Percentiles rank a stretch among this genome's conserved stretches.
Evolutionary conservation across 177 flowering plant genomes (phyloP).

Genomic region (Tripterygium wilfordii): DNA sequence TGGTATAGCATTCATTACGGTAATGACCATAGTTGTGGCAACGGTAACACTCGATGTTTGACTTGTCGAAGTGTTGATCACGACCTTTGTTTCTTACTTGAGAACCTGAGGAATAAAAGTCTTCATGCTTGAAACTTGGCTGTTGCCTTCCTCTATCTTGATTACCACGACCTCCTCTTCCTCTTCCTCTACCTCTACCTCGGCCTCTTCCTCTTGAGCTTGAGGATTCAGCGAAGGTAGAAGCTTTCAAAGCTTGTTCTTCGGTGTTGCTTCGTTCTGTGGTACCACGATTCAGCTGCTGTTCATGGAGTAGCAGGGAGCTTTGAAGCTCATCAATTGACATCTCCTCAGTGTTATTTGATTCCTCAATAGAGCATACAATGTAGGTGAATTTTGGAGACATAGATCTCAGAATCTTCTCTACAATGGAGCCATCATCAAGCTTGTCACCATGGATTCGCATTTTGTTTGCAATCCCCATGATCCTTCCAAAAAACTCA

Average conservation of each 20-base stretch:
- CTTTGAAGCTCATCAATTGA: constrained; percentile 16
- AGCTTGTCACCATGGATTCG: constrained; percentile 6
- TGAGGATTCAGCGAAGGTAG: no score
- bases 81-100: neutral
- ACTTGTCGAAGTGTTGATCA: constrained; percentile 1
- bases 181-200: constrained; percentile 3
- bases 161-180: no score
- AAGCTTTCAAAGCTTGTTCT: no score
- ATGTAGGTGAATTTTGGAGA: constrained; percentile 17
- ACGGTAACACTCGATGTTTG: constrained; percentile 2
- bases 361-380: no score
- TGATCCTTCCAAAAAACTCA: neutral
- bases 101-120: no score
- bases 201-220: constrained; percentile 6
- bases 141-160: no score
- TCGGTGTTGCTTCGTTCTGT: no score
- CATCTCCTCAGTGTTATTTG: constrained; percentile 12
- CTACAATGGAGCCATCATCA: neutral
- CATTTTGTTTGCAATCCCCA: constrained; percentile 7
- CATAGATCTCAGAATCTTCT: constrained; percentile 10
- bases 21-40: constrained; percentile 11
- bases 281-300: no score
- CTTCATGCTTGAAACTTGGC: no score
- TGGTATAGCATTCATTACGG: constrained; percentile 3
- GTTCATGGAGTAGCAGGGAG: constrained; percentile 11